Evolutionary conservation across 1,139 yeast genomes (phyloP), one percentile per base, ranked within the genome.

Genomic region (Nadsonia starkeyi-henricii): DNA sequence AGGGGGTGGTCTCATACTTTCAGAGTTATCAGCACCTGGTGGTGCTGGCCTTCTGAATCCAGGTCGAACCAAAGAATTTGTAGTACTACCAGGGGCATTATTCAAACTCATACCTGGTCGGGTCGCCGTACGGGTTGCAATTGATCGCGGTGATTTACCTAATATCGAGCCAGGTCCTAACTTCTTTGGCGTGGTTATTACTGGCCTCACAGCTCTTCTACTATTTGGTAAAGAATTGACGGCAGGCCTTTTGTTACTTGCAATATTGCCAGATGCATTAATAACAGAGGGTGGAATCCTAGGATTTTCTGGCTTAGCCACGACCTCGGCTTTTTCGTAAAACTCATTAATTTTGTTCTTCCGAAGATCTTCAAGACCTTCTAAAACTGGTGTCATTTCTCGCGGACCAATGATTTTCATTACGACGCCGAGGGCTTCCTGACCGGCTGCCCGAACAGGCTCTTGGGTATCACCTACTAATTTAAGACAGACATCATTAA

Each of bases 321-420:
- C 72, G 1, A 85, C 86, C 37, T 71, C 71, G 0, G 79, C 86
- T 2, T 67, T 63, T 49, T 77, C 80, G 56, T 61, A 77, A 52
- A 73, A 77, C 45, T 79, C 82, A 47, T 68, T 68, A 30, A 91
- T 83, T 58, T 85, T 86, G 18, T 71, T 66, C 61, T 77, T 79
- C 57, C 70, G 67, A 55, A 81, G 75, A 46, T 82, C 89, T 58
- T 89, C 97, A 43, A 89, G 70, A 37, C 75, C 74, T 28, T 80
- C 89, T 52, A 88, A 63, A 49, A 71, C 74, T 9, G 73, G 69
- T 45, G 68, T 76, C 55, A 88, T 67, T 47, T 78, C 81, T 48
- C 91, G 69, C 57, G 79, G 84, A 0, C 96, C 96, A 5, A 79
- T 73, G 18, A 88, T 74, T 62, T 85, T 85, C 84, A 85, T 82